A percentile compares a stretch with the other conserved stretches of the same genome.
Evolutionary conservation across 2,329 filamentous ascomycete genomes (phyloP).

Genomic region (Hymenoscyphus infarciens): DNA sequence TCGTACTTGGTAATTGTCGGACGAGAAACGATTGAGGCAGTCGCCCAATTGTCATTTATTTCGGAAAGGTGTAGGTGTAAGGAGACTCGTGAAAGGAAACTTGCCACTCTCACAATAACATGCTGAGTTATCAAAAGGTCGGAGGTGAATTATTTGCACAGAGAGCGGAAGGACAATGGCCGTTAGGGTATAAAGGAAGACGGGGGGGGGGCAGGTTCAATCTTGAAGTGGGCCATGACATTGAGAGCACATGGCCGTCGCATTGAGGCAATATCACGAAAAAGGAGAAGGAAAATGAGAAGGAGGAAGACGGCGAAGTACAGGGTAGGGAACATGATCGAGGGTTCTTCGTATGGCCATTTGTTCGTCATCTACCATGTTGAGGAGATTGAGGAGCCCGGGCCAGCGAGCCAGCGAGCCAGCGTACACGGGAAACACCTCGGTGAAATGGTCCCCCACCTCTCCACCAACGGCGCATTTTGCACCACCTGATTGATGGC

Average conservation of each 20-base stretch:
- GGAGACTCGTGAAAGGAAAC: neutral
- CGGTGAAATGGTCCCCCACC: neutral
- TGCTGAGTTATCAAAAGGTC: neutral
- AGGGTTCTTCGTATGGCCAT: neutral
- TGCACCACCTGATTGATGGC: neutral
- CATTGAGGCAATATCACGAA: neutral
- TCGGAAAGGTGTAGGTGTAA: neutral
- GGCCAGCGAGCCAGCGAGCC: no score
- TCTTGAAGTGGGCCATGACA: neutral
- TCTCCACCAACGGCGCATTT: neutral
- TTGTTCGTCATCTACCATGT: neutral
- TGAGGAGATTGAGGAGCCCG: no score
- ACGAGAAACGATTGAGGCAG: neutral
- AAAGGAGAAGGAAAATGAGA: neutral
- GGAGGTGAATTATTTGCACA: neutral
- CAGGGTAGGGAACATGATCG: neutral
- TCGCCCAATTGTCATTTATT: neutral
- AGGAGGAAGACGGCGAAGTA: neutral
- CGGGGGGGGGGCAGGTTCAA: neutral
- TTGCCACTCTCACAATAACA: neutral
- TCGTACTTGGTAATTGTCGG: neutral
- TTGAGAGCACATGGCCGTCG: neutral
- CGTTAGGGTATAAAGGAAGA: neutral
- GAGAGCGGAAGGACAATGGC: neutral
- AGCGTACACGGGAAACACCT: neutral